Evolutionary conservation across 2,329 filamentous ascomycete species (phyloP).

Genomic region (Scedosporium aurantiacum): DNA sequence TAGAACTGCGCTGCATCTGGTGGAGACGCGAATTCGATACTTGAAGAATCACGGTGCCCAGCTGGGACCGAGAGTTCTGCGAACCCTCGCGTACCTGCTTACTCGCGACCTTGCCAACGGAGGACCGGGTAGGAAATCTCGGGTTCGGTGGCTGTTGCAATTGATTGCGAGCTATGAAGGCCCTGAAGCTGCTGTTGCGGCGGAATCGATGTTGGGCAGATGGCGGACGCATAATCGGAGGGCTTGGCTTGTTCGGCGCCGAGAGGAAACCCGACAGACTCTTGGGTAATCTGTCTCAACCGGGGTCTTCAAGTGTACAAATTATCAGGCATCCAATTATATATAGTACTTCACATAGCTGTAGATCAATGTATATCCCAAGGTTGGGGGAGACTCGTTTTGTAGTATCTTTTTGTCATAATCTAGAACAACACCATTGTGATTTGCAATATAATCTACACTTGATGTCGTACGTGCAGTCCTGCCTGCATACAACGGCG

Average conservation of each 20-base stretch:
- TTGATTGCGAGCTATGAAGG: conserved; percentile 15
- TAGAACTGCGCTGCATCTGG: conserved; percentile 15
- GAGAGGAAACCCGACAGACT: background rate
- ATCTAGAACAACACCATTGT: too few relatives aligned
- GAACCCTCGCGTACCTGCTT: conserved; percentile 16
- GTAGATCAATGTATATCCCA: too few relatives aligned
- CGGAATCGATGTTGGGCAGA: conserved; percentile 11
- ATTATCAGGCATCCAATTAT: too few relatives aligned
- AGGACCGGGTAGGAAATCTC: conserved; percentile 18
- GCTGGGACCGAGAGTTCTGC: conserved; percentile 17
- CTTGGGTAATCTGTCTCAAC: background rate
- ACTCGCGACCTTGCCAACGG: conserved; percentile 23
- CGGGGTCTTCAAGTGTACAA: too few relatives aligned
- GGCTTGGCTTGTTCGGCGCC: background rate
- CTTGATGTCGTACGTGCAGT: too few relatives aligned
- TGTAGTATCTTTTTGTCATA: too few relatives aligned
- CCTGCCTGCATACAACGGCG: too few relatives aligned
- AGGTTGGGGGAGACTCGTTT: too few relatives aligned
- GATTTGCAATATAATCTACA: too few relatives aligned
- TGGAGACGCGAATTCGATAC: conserved; percentile 17
- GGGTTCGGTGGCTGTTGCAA: conserved; percentile 19
- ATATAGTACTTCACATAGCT: too few relatives aligned
- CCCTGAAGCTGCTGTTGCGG: conserved; percentile 11
- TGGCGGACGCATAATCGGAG: conserved; percentile 13
- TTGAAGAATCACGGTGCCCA: conserved; percentile 14